Evolutionary conservation across 176 grass and related monocot species (phyloP).

Genomic region (Saccharum spontaneum): DNA sequence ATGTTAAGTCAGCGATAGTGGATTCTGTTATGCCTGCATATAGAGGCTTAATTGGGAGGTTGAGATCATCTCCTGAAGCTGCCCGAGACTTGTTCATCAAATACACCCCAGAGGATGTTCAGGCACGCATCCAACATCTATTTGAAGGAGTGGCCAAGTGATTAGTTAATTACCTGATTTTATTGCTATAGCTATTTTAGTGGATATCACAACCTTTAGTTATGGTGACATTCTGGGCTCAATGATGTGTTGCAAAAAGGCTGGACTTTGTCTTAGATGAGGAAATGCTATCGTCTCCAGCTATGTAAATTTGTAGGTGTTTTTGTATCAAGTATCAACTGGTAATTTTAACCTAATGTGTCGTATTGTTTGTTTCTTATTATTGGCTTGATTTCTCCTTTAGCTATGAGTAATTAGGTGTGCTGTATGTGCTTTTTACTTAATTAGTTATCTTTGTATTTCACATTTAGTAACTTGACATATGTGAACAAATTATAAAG

Average conservation of each 20-base stretch:
- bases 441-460: not conserved
- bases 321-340: conserved; percentile 34
- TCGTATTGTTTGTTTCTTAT: conserved; percentile 8
- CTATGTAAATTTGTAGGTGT: conserved; percentile 46
- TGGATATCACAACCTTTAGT: conserved; percentile 1
- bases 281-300: conserved; percentile 21
- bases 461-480: not conserved
- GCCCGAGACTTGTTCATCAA: conserved; percentile 66
- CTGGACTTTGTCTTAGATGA: conserved; percentile 27
- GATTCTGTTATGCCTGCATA: conserved; percentile 69
- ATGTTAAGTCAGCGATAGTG: conserved; percentile 50
- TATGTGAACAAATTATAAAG: conserved; percentile 26
- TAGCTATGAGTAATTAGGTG: not conserved
- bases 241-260: conserved; percentile 23
- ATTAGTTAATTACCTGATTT: conserved; percentile 39
- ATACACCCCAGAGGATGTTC: conserved; percentile 72
- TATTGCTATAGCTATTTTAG: conserved; percentile 21
- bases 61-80: conserved; percentile 55
- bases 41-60: conserved; percentile 51
- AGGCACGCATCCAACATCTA: conserved; percentile 66
- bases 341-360: conserved; percentile 25
- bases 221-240: conserved; percentile 22
- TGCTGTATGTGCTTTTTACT: not conserved
- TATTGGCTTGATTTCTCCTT: conserved; percentile 10
- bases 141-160: conserved; percentile 74